Evolutionary conservation across 345 rosid genomes (phyloP), one percentile per base, ranked within the genome.

Genomic region (Eucalyptus erythrocorys): DNA sequence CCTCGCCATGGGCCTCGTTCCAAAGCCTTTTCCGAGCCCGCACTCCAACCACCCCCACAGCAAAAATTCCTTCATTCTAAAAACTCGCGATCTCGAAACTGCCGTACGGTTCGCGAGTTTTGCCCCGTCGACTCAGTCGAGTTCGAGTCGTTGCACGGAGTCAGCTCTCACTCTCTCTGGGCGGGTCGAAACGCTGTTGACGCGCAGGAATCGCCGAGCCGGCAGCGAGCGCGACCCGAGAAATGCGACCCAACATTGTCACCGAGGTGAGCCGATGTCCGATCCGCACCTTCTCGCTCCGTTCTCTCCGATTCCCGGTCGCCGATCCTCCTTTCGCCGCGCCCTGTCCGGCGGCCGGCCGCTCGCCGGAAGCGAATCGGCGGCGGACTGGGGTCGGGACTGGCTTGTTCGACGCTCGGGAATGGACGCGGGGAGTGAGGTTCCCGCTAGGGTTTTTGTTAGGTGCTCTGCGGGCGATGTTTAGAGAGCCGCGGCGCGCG

Each of bases 211-310:
- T 76, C 84, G 27, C 84, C 4, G 40, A 85, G 87, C 40, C 55
- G 59, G n/a, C 6, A 48, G 55, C 55, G 86, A 85, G 32, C 32
- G 55, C 13, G 2, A 24, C 22, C 71, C 42, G 79, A 34, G 85
- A 79, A 45, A 94, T 94, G 95, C 90, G 94, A 79, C 91, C 93
- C 16, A 91, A 91, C 91, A 91, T 94, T 91, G 94, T 94, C 57
- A 89, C 94, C 71, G 94, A 94, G 94, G 95, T 94, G 88, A 89
- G 90, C 88, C 53, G 50, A 48, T 30, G 87, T 48, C 86, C 89
- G 81, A 45, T 87, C 88, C 40, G 64, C 81, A 34, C 17, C 34
- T 32, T 8, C 61, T 32, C 87, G 79, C 89, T 85, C 71, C 86
- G 37, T 79, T 53, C 87, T 8, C 48, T n/a, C 76, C 43, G 48